Evolutionary conservation across 306 rosid species (phyloP), one percentile per base, ranked within the genome.

Genomic region (Lathyrus tuberosus): DNA sequence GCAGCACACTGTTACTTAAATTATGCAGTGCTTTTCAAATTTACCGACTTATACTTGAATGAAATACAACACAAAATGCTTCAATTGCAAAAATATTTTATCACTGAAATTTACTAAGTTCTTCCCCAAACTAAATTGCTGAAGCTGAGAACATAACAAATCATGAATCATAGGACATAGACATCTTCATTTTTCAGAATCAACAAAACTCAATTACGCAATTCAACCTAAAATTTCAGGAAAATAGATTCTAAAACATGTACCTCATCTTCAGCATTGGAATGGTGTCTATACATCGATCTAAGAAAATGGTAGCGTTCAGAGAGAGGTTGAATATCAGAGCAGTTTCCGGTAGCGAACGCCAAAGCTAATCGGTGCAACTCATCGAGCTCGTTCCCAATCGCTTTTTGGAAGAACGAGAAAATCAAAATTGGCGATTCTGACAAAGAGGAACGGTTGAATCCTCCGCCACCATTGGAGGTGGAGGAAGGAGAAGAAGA

Each of bases 221-320:
- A 64, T 48, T 62, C 57, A 51, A 68, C 33, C 22, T 38, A 33
- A 65, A 35, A 35, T 5, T 35, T 7, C 40, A 35, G 10, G 35
- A 65, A 28, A 8, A 71, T 0, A 65, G 66, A 75, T 44, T 24
- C 63, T 31, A 35, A 78, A 80, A 76, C 76, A 28, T 60, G 77
- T 54, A 94, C 99, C 99, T 94, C 97, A 76, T 94, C 99, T 84
- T 94, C 99, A 16, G 97, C 99, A 94, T 88, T 87, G 91, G 96
- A 84, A 79, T 94, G 97, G 77, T 91, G 91, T 74, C 82, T 86
- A 76, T 91, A 94, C 81, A 94, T 89, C 76, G 92, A 91, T 78
- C 91, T 86, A 61, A 91, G 62, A 65, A 94, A 94, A 91, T 71
- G 88, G 63, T 89, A 94, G 15, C 84, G 90, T 64, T 91, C 84